These are phyloP conservation scores for Colletotrichum somersetense DNA, from an alignment of 2,329 filamentous ascomycete genomes.

Conservation along the genomic window DNA sequence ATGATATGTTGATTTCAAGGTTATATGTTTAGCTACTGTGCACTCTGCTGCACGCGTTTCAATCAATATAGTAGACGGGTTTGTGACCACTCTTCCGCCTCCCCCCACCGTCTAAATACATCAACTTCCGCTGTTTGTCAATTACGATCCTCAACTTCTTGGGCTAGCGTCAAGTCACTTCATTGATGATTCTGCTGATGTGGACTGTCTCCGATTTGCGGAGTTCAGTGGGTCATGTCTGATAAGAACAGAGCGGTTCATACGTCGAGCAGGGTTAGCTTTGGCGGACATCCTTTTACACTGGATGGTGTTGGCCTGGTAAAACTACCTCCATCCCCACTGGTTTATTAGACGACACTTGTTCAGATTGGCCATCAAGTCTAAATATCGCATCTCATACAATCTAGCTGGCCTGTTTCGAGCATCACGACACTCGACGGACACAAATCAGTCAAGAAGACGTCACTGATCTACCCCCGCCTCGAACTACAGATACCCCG, in stretches of 20 bases:
- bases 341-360: background rate
- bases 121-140: background rate
- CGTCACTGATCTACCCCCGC: background rate
- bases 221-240: conserved; percentile 25
- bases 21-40: too few species aligned
- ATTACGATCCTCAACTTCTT: too few species aligned
- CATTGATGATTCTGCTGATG: background rate
- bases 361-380: background rate
- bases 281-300: background rate
- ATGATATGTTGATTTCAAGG: too few species aligned
- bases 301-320: background rate
- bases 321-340: background rate
- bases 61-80: too few species aligned
- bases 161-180: background rate
- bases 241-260: conserved; percentile 5
- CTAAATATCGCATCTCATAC: background rate
- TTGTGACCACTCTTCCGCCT: too few species aligned
- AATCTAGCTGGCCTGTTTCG: background rate
- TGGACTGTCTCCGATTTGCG: conserved; percentile 1
- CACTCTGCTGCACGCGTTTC: too few species aligned
- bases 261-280: background rate
- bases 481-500: conserved; percentile 6
- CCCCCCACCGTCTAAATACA: background rate
- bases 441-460: background rate
- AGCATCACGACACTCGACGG: background rate